Evolutionary conservation across 768 basidiomycete species (phyloP).

Genomic region (Mrakia frigida): DNA sequence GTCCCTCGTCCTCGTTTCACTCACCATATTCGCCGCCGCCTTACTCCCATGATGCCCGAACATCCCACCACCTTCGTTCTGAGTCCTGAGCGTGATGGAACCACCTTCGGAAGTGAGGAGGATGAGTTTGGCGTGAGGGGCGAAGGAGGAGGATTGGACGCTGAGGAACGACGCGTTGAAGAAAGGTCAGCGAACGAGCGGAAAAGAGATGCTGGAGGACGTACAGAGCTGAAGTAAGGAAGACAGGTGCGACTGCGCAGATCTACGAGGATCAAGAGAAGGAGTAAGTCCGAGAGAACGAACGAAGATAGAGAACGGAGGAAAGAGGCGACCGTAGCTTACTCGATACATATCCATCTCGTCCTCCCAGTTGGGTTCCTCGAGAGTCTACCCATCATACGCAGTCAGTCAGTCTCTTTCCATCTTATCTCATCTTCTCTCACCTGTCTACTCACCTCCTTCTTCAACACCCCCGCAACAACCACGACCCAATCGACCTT

Average conservation of each 20-base stretch:
- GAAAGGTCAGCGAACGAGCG: neutral
- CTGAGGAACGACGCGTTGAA: constrained; percentile 30
- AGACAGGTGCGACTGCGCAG: constrained; percentile 23
- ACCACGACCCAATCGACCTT: constrained; percentile 46
- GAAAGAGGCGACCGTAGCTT: constrained; percentile 18
- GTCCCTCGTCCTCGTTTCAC: neutral
- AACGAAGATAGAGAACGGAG: neutral
- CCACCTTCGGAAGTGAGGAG: constrained; percentile 52
- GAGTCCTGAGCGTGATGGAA: constrained; percentile 48
- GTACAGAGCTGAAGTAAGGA: constrained; percentile 43
- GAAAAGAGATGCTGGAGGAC: neutral
- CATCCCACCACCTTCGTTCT: constrained; percentile 51
- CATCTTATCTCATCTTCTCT: neutral
- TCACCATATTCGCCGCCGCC: constrained; percentile 52
- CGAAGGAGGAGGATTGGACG: constrained; percentile 36
- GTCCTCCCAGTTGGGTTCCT: constrained; percentile 45
- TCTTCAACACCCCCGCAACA: constrained; percentile 48
- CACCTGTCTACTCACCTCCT: constrained; percentile 43
- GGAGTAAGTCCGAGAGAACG: neutral
- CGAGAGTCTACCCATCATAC: constrained; percentile 41
- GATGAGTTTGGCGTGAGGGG: constrained; percentile 46
- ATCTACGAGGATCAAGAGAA: neutral
- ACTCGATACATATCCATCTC: constrained; percentile 52
- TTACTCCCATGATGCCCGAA: constrained; percentile 54
- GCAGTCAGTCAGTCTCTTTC: constrained; percentile 16